phyloP scores from a whole-genome alignment of 2,329 filamentous ascomycete species.

The Aspergillus udagawae region DNA sequence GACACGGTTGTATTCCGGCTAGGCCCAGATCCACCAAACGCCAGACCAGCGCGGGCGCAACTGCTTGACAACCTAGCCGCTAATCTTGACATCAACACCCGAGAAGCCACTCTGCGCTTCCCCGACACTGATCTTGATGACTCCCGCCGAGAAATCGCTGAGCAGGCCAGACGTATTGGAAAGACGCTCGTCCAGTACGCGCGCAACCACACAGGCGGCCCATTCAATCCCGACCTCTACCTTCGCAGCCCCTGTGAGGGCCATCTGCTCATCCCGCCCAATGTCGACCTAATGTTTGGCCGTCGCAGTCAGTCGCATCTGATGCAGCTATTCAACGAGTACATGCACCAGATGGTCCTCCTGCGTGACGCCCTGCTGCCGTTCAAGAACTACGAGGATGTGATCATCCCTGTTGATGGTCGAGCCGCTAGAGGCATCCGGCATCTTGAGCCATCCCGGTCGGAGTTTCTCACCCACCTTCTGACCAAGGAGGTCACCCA shows the following conservation, averaged over 20 bases:
- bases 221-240: constrained; percentile 7
- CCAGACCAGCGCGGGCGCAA: constrained; percentile 4
- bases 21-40: constrained; percentile 3
- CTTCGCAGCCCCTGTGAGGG: constrained; percentile 18
- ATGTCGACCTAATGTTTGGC: constrained; percentile 18
- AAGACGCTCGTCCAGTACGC: constrained; percentile 14
- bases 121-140: constrained; percentile 3
- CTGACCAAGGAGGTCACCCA: constrained; percentile 15
- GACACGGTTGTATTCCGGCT: constrained; percentile 15
- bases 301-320: constrained; percentile 15
- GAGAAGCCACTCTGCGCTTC: constrained; percentile 15
- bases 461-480: constrained; percentile 12
- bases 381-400: constrained; percentile 18
- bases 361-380: constrained; percentile 18
- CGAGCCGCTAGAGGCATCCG: constrained; percentile 12
- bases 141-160: constrained; percentile 12
- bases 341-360: constrained; percentile 23
- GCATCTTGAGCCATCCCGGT: constrained; percentile 7
- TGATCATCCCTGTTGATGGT: constrained; percentile 14
- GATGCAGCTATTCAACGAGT: constrained; percentile 22
- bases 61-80: constrained; percentile 8
- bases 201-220: background rate
- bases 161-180: constrained; percentile 15
- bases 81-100: constrained; percentile 16
- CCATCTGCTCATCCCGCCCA: constrained; percentile 16